phyloP scores from a whole-genome alignment of 805 yeast species.

The Monosporozyma solicola region DNA sequence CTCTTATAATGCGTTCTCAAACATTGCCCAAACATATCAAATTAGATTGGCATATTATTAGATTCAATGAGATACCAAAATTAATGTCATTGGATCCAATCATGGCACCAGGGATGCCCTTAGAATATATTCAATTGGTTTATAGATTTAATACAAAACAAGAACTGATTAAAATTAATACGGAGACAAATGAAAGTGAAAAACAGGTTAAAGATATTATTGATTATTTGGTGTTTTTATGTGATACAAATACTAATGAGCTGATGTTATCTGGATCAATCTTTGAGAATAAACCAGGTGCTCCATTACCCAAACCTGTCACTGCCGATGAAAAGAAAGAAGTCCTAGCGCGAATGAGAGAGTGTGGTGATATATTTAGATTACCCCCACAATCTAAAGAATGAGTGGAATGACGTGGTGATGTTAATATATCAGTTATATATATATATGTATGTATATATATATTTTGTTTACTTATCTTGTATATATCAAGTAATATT shows the following conservation, averaged over 20 bases:
- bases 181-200: conserved; percentile 37
- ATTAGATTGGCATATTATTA: conserved; percentile 69
- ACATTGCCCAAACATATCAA: conserved; percentile 49
- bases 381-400: conserved; percentile 3
- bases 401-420: background rate
- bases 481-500: background rate
- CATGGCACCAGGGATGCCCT: conserved; percentile 47
- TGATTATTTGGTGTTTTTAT: conserved; percentile 52
- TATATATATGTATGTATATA: background rate
- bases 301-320: conserved; percentile 27
- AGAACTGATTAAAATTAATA: conserved; percentile 41
- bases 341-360: conserved; percentile 25
- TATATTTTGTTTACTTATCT: background rate
- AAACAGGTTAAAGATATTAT: conserved; percentile 44
- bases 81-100: conserved; percentile 61
- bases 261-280: conserved; percentile 56
- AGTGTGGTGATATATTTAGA: conserved; percentile 27
- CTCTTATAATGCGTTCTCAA: conserved; percentile 43
- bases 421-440: background rate
- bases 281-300: conserved; percentile 47
- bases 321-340: conserved; percentile 19
- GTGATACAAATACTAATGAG: conserved; percentile 52
- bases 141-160: conserved; percentile 59
- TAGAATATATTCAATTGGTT: conserved; percentile 49
- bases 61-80: conserved; percentile 64